Evolutionary conservation across 768 basidiomycete species (phyloP).

Genomic region (Crepidotus variabilis): DNA sequence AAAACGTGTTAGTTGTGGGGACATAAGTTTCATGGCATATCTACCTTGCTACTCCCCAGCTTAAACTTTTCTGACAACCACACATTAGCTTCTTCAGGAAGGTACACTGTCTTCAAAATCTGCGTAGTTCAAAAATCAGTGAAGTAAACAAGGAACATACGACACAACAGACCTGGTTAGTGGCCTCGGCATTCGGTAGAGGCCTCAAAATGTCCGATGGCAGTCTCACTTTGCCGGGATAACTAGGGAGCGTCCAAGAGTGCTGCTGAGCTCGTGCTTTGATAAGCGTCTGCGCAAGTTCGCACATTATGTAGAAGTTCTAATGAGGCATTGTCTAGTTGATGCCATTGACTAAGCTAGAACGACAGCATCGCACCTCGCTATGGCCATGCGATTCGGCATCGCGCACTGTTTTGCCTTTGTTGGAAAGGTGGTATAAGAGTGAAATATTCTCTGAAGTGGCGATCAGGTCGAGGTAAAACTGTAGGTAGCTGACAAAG

Average conservation of each 20-base stretch:
- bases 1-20: slow-evolving; percentile 6
- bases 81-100: slow-evolving; percentile 53
- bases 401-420: slow-evolving; percentile 86
- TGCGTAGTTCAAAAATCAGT: slow-evolving; percentile 20
- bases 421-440: slow-evolving; percentile 76
- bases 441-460: slow-evolving; percentile 81
- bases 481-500: slow-evolving; percentile 72
- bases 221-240: slow-evolving; percentile 76
- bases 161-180: slow-evolving; percentile 46
- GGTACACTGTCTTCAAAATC: slow-evolving; percentile 66
- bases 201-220: slow-evolving; percentile 80
- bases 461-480: slow-evolving; percentile 78
- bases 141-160: neutral
- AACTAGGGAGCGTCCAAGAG: slow-evolving; percentile 73
- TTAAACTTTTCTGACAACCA: slow-evolving; percentile 55
- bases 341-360: too few relatives aligned
- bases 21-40: slow-evolving; percentile 8
- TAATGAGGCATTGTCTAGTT: slow-evolving; percentile 23
- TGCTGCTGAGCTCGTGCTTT: slow-evolving; percentile 60
- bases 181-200: slow-evolving; percentile 61
- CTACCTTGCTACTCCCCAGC: slow-evolving; percentile 30
- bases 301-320: slow-evolving; percentile 86
- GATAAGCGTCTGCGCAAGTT: slow-evolving; percentile 87
- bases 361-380: slow-evolving; percentile 38
- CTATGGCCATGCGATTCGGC: slow-evolving; percentile 60